These are phyloP conservation scores for Russula sp. DNA, from an alignment of 768 basidiomycete species.

Conservation along the genomic window DNA sequence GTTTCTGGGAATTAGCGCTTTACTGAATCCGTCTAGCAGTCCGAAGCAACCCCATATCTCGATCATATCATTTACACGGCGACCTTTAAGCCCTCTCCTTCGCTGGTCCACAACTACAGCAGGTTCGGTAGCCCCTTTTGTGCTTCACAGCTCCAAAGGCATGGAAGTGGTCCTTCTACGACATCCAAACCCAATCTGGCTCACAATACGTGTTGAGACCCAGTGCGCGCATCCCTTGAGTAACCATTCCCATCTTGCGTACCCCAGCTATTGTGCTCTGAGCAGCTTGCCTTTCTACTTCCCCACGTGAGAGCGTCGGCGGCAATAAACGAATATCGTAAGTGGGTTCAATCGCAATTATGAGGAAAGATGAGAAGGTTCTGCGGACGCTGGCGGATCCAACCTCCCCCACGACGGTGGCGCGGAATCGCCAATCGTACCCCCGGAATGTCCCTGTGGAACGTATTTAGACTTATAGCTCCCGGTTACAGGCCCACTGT, in stretches of 20 bases:
- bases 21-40: slow-evolving; percentile 19
- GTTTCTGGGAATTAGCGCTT: slow-evolving; percentile 19
- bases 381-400: background rate
- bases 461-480: slow-evolving; percentile 5
- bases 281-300: background rate
- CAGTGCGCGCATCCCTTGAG: background rate
- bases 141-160: slow-evolving; percentile 1
- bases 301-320: background rate
- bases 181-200: background rate
- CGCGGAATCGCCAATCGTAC: slow-evolving; percentile 1
- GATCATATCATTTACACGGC: slow-evolving; percentile 20
- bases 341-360: background rate
- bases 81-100: slow-evolving; percentile 14
- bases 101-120: background rate
- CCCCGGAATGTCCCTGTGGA: slow-evolving; percentile 8
- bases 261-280: background rate
- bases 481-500: background rate
- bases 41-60: slow-evolving; percentile 21
- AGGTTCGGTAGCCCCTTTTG: slow-evolving; percentile 6
- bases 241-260: background rate
- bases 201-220: slow-evolving; percentile 4
- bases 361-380: background rate
- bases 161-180: slow-evolving; percentile 4
- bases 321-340: slow-evolving; percentile 1
- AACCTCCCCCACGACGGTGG: slow-evolving; percentile 5